phyloP scores from a whole-genome alignment of 2,329 filamentous ascomycete species.

The Sarocladium strictum region DNA sequence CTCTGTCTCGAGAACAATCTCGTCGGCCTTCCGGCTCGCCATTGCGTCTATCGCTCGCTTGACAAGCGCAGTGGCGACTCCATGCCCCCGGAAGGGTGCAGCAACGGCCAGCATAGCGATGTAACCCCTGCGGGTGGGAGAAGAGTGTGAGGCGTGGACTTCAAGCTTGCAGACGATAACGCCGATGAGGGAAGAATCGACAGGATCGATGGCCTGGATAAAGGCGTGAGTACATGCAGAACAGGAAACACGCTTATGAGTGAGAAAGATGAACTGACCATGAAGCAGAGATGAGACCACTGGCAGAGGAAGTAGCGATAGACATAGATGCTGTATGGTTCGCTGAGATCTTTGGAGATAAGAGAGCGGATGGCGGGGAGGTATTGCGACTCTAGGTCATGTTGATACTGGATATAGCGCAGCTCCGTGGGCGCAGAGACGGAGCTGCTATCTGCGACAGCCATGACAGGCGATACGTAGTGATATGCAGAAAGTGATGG shows the following conservation, averaged over 20 bases:
- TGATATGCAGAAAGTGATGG: not conserved
- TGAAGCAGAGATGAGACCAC: slow-evolving; percentile 96
- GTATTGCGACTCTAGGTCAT: slow-evolving; percentile 55
- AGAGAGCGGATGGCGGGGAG: slow-evolving; percentile 83
- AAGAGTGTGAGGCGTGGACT: slow-evolving; percentile 75
- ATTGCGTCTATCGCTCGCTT: slow-evolving; percentile 86
- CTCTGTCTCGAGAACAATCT: slow-evolving; percentile 94
- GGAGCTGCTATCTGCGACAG: slow-evolving; percentile 23
- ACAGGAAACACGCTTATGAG: slow-evolving; percentile 10
- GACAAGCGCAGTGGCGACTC: slow-evolving; percentile 87
- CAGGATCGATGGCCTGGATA: slow-evolving; percentile 51
- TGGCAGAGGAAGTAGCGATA: slow-evolving; percentile 97
- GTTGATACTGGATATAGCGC: slow-evolving; percentile 56
- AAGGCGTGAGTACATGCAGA: not conserved
- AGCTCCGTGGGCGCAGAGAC: slow-evolving; percentile 42
- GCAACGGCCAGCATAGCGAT: slow-evolving; percentile 98
- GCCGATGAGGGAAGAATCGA: slow-evolving; percentile 65
- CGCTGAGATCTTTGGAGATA: slow-evolving; percentile 93
- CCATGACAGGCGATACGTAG: slow-evolving; percentile 22
- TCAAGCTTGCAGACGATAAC: slow-evolving; percentile 96
- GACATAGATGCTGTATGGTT: slow-evolving; percentile 98
- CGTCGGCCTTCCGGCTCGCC: slow-evolving; percentile 76
- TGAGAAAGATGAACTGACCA: slow-evolving; percentile 48
- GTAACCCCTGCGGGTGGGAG: slow-evolving; percentile 73
- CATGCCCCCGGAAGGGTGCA: slow-evolving; percentile 70